phyloP scores from a whole-genome alignment of 306 rosid species.

The Fragaria iinumae region DNA sequence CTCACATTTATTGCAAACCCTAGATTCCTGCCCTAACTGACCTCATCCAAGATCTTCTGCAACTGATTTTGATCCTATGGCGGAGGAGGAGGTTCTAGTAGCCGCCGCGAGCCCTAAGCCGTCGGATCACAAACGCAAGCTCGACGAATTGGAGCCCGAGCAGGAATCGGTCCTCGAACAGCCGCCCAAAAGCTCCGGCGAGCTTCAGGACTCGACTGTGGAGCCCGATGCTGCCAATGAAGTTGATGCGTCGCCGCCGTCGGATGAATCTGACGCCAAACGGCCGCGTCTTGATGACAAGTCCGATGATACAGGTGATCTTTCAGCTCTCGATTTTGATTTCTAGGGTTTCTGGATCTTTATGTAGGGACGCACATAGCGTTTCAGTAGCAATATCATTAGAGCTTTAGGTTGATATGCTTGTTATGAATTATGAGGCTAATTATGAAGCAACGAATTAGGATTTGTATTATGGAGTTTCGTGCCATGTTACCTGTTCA shows the following conservation, averaged over 20 bases:
- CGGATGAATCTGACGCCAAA: constrained; percentile 56
- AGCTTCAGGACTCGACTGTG: constrained; percentile 29
- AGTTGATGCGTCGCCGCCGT: constrained; percentile 1
- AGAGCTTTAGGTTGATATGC: background rate
- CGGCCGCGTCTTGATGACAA: constrained; percentile 70
- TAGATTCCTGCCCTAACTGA: constrained; percentile 15
- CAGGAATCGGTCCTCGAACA: background rate
- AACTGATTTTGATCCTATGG: constrained; percentile 41
- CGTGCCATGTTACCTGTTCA: background rate
- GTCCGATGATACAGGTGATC: constrained; percentile 46
- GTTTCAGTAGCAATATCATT: background rate
- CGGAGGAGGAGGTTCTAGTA: constrained; percentile 63
- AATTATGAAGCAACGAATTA: background rate
- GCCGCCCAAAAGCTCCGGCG: constrained; percentile 17
- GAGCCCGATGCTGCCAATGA: constrained; percentile 22
- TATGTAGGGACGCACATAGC: background rate
- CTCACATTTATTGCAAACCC: constrained; percentile 12
- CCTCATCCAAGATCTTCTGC: background rate
- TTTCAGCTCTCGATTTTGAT: background rate
- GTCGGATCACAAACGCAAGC: constrained; percentile 80
- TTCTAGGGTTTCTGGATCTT: background rate
- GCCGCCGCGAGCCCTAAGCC: constrained; percentile 46
- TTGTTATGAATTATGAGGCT: background rate
- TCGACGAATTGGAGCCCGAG: constrained; percentile 63
- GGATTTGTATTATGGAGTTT: background rate